Percentiles rank a stretch among this genome's conserved stretches.
phyloP scores from a whole-genome alignment of 1,284 basidiomycete species.

The Retiboletus fuscus region DNA sequence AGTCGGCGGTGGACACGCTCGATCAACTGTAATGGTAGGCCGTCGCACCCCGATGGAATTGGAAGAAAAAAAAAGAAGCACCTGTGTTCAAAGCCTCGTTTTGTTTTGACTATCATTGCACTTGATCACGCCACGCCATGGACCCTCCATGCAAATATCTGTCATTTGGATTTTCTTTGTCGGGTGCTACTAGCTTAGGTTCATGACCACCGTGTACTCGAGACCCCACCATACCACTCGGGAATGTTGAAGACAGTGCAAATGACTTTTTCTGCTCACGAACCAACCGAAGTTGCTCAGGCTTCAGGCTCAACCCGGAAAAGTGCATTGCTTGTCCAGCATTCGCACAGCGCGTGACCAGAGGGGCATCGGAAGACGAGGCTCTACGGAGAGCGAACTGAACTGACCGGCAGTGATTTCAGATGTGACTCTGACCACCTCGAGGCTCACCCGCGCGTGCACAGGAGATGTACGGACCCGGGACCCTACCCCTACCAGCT shows the following conservation, averaged over 20 bases:
- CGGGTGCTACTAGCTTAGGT: neutral
- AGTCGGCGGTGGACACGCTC: conserved; percentile 73
- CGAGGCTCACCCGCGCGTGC: conserved; percentile 1
- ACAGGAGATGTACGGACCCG: neutral
- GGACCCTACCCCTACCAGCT: too few relatives aligned
- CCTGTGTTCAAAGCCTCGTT: neutral
- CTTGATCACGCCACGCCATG: conserved; percentile 26
- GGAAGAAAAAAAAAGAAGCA: neutral
- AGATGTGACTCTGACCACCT: conserved; percentile 1
- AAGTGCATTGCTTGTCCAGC: too few relatives aligned
- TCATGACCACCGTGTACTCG: conserved; percentile 8
- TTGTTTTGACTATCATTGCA: conserved; percentile 38
- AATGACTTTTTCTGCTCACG: neutral
- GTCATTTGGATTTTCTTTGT: conserved; percentile 10
- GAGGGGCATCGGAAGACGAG: too few relatives aligned
- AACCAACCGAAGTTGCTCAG: too few relatives aligned
- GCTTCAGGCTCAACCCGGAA: too few relatives aligned
- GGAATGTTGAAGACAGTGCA: conserved; percentile 3
- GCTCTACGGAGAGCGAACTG: neutral
- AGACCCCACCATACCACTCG: conserved; percentile 16
- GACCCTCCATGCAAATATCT: conserved; percentile 27
- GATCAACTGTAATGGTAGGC: conserved; percentile 52
- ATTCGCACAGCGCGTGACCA: too few relatives aligned
- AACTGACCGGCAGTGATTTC: too few relatives aligned
- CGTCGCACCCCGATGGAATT: neutral